Evolutionary conservation across 2,329 filamentous ascomycete genomes (phyloP).

Genomic region (Amauroascus niger): DNA sequence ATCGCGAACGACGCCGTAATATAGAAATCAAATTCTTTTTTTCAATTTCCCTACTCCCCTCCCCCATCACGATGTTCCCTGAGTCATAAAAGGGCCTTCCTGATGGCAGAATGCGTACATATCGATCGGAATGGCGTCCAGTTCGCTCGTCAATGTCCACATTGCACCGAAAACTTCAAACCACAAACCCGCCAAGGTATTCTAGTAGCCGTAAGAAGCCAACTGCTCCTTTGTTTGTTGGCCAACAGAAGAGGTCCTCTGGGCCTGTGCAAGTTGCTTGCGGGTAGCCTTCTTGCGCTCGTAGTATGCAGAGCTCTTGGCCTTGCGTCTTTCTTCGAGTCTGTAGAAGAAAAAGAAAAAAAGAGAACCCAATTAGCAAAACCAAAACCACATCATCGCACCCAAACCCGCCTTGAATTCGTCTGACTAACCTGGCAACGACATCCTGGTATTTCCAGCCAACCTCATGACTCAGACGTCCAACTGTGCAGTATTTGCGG

Average conservation of each 20-base stretch:
- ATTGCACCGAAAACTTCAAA: constrained; percentile 30
- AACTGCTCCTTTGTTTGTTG: constrained; percentile 80
- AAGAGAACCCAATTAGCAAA: background rate
- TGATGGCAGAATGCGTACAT: constrained; percentile 20
- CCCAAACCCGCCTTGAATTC: background rate
- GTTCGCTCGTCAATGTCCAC: constrained; percentile 33
- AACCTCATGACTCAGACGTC: constrained; percentile 95
- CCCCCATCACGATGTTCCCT: constrained; percentile 17
- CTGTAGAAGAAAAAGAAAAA: constrained; percentile 40
- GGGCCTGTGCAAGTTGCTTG: constrained; percentile 81
- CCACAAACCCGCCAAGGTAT: constrained; percentile 35
- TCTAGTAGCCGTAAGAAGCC: constrained; percentile 82
- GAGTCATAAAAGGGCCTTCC: constrained; percentile 17
- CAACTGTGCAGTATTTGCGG: constrained; percentile 99
- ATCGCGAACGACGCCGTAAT: constrained; percentile 32
- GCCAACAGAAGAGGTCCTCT: constrained; percentile 84
- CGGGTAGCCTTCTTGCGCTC: constrained; percentile 97
- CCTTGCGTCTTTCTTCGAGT: constrained; percentile 98
- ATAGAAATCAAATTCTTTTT: constrained; percentile 22
- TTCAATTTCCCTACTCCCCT: constrained; percentile 15
- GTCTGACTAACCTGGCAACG: constrained; percentile 72
- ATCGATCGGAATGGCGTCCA: constrained; percentile 35
- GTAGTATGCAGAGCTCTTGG: constrained; percentile 98
- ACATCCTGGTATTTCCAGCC: constrained; percentile 99
- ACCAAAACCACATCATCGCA: background rate